Evolutionary conservation across 345 rosid genomes (phyloP).

Genomic region (Eucalyptus leucophloia): DNA sequence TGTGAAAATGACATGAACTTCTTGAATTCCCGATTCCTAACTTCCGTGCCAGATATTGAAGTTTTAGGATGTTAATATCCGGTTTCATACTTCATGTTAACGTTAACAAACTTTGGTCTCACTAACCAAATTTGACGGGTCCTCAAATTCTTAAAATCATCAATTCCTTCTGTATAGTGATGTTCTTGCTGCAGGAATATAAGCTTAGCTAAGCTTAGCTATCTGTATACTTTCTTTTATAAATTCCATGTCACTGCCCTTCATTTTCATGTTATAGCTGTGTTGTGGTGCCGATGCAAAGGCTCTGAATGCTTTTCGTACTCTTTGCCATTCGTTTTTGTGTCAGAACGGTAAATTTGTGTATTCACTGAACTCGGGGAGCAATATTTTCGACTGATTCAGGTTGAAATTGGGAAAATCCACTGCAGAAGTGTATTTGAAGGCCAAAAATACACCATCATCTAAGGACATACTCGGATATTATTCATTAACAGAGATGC

Average conservation of each 20-base stretch:
- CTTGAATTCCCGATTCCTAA: background rate
- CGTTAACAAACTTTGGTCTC: background rate
- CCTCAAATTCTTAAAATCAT: background rate
- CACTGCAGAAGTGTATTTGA: background rate
- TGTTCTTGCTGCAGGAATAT: background rate
- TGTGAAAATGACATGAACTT: background rate
- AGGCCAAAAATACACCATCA: background rate
- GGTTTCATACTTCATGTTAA: background rate
- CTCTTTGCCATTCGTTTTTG: background rate
- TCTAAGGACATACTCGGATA: background rate
- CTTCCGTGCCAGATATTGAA: background rate
- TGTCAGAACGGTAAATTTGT: background rate
- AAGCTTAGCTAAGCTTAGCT: background rate
- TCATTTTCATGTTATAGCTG: background rate
- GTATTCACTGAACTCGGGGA: background rate
- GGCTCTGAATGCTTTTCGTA: background rate
- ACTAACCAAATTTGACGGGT: background rate
- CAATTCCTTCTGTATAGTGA: background rate
- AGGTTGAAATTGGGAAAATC: background rate
- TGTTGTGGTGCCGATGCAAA: background rate
- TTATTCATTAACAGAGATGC: background rate
- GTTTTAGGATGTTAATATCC: background rate
- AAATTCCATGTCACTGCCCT: background rate
- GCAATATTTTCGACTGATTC: background rate
- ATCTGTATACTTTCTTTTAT: background rate